These are phyloP conservation scores for Psilocybe tampanensis DNA, from an alignment of 768 basidiomycete genomes.

Conservation along the genomic window DNA sequence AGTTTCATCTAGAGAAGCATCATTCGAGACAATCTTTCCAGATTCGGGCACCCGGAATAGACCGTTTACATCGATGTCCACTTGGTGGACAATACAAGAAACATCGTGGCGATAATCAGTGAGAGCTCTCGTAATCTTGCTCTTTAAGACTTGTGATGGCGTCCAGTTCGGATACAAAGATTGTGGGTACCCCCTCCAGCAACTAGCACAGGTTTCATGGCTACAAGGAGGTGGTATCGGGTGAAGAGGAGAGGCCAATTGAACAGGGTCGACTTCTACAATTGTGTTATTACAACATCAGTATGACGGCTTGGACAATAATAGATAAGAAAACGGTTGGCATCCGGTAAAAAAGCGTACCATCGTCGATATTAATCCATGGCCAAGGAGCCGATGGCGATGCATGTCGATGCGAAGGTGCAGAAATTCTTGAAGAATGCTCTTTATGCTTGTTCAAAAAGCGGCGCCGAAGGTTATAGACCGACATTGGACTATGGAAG, in stretches of 20 bases:
- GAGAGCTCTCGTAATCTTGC: slow-evolving; percentile 30
- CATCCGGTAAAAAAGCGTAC: slow-evolving; percentile 26
- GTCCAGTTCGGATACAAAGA: slow-evolving; percentile 15
- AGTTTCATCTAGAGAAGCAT: slow-evolving; percentile 27
- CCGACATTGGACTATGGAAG: background rate
- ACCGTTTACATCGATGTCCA: slow-evolving; percentile 42
- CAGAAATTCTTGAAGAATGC: slow-evolving; percentile 22
- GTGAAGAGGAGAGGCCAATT: slow-evolving; percentile 5
- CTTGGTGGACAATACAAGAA: slow-evolving; percentile 36
- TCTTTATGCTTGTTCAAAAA: slow-evolving; percentile 1
- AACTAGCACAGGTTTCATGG: slow-evolving; percentile 5
- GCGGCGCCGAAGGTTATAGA: background rate
- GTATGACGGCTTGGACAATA: background rate
- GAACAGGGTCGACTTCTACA: slow-evolving; percentile 5
- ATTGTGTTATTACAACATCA: background rate
- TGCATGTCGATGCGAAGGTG: slow-evolving; percentile 48
- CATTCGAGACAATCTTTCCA: slow-evolving; percentile 21
- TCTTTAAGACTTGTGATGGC: slow-evolving; percentile 7
- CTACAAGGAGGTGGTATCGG: slow-evolving; percentile 8
- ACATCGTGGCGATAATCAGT: slow-evolving; percentile 27
- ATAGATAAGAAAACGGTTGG: background rate
- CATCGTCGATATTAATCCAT: slow-evolving; percentile 44
- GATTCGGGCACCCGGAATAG: slow-evolving; percentile 33
- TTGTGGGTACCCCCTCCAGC: slow-evolving; percentile 11
- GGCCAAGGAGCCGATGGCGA: slow-evolving; percentile 51